Evolutionary conservation across 2,329 filamentous ascomycete species (phyloP).

Genomic region (Calonectria hongkongensis): DNA sequence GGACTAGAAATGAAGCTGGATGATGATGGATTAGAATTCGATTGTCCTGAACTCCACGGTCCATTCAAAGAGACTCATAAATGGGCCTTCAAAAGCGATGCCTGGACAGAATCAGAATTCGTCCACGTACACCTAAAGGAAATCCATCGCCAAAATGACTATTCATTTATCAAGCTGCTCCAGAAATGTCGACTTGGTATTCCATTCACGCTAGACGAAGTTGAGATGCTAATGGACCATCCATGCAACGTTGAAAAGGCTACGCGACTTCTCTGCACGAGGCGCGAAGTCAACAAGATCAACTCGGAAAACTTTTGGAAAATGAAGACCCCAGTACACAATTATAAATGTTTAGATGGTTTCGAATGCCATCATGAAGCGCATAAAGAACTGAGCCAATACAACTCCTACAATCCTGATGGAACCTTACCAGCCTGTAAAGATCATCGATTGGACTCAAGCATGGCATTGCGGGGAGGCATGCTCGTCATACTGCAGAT

Average conservation of each 20-base stretch:
- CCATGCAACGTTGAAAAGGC: constrained; percentile 59
- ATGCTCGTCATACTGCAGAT: constrained; percentile 52
- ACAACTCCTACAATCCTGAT: constrained; percentile 25
- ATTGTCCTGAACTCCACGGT: constrained; percentile 60
- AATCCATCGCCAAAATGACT: constrained; percentile 75
- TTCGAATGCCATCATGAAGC: constrained; percentile 5
- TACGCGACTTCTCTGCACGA: constrained; percentile 42
- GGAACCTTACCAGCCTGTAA: constrained; percentile 38
- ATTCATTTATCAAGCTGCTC: constrained; percentile 72
- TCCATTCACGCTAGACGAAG: constrained; percentile 60
- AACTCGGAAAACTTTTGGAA: constrained; percentile 40
- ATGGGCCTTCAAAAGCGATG: constrained; percentile 75
- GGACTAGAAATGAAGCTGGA: constrained; percentile 31
- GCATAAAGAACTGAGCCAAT: constrained; percentile 24
- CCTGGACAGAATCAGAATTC: constrained; percentile 74
- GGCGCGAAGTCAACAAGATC: constrained; percentile 31
- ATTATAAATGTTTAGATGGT: constrained; percentile 41
- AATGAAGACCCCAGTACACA: constrained; percentile 28
- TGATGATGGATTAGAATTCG: neutral
- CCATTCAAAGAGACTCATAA: constrained; percentile 69
- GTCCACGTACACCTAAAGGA: constrained; percentile 70
- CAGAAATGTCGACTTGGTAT: constrained; percentile 72
- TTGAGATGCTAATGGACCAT: constrained; percentile 67
- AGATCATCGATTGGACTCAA: constrained; percentile 41
- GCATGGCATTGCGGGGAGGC: constrained; percentile 38